phyloP scores from a whole-genome alignment of 192 early-diverging fungal species.

The Podila clonocystis region DNA sequence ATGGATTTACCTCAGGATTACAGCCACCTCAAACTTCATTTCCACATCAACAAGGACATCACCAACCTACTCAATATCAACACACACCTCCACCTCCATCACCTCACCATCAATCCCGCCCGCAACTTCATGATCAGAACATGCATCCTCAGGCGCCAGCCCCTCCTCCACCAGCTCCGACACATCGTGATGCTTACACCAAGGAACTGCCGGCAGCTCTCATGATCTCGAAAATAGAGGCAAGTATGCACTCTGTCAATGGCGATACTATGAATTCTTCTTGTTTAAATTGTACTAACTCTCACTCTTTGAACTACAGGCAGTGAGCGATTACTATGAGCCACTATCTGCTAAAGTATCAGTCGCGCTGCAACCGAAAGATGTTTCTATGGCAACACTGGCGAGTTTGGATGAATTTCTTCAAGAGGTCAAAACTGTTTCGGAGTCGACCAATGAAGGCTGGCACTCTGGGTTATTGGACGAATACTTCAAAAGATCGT shows the following conservation, averaged over 20 bases:
- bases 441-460: not conserved
- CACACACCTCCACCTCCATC: not conserved
- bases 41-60: not conserved
- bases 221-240: slow-evolving; percentile 46
- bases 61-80: not conserved
- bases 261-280: not conserved
- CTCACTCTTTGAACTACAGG: not conserved
- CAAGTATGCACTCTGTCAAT: not conserved
- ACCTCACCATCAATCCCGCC: not conserved
- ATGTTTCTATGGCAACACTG: not conserved
- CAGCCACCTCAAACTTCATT: not conserved
- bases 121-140: not conserved
- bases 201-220: slow-evolving; percentile 29
- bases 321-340: slow-evolving; percentile 32
- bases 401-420: slow-evolving; percentile 15
- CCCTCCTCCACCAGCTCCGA: slow-evolving; percentile 15
- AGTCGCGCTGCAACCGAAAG: slow-evolving; percentile 17
- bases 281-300: not conserved
- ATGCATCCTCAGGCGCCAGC: not conserved
- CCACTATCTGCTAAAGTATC: slow-evolving; percentile 25
- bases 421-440: not conserved
- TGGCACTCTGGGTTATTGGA: not conserved
- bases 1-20: not conserved
- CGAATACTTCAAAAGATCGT: not conserved
- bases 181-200: slow-evolving; percentile 26